Evolutionary conservation across 306 rosid genomes (phyloP).

Genomic region (Cucumis melo): DNA sequence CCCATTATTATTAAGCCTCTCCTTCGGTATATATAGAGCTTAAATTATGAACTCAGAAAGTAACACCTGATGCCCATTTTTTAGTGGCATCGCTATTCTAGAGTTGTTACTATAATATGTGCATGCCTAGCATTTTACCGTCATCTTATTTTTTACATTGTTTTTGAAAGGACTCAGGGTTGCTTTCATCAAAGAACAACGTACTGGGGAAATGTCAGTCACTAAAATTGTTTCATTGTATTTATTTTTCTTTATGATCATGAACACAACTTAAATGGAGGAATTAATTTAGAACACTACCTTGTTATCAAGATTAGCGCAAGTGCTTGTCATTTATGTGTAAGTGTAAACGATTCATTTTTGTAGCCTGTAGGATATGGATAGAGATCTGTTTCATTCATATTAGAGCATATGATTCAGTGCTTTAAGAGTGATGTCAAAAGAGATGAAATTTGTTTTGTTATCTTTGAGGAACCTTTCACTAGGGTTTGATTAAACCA

Average conservation of each 20-base stretch:
- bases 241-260: not conserved
- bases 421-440: not conserved
- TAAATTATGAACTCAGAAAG: not conserved
- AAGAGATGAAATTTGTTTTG: not conserved
- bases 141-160: not conserved
- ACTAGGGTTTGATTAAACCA: not conserved
- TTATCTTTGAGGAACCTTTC: not conserved
- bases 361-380: not conserved
- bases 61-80: not conserved
- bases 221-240: not conserved
- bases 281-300: not conserved
- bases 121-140: not conserved
- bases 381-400: not conserved
- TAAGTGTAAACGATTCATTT: not conserved
- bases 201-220: not conserved
- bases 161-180: not conserved
- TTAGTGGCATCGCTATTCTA: not conserved
- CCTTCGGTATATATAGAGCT: not conserved
- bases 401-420: not conserved
- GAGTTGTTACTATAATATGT: not conserved
- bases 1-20: not conserved
- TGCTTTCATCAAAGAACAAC: not conserved
- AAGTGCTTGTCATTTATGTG: not conserved
- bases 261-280: not conserved
- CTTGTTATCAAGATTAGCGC: not conserved